phyloP scores from a whole-genome alignment of 2,329 filamentous ascomycete species.

The Hymenoscyphus albidus region DNA sequence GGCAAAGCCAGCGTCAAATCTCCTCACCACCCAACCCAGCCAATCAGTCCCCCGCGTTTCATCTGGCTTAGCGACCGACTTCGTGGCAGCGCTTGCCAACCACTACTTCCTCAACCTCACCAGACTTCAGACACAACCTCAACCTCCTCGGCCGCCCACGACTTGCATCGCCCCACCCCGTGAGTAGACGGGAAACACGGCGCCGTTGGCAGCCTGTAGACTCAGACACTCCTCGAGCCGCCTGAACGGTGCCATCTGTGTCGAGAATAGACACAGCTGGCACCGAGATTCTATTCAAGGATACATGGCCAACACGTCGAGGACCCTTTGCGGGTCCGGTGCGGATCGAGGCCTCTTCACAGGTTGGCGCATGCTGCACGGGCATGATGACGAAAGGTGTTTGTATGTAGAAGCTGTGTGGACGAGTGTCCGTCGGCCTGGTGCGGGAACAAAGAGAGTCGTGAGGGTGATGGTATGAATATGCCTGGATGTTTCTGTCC shows the following conservation, averaged over 20 bases:
- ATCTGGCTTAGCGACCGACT: constrained; percentile 13
- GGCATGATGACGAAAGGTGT: not conserved
- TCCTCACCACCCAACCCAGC: not conserved
- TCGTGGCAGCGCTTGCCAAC: constrained; percentile 24
- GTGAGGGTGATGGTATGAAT: not conserved
- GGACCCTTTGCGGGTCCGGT: constrained; percentile 11
- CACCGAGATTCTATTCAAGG: constrained; percentile 29
- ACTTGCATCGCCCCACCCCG: constrained; percentile 27
- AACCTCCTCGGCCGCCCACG: constrained; percentile 20
- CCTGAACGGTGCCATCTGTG: constrained; percentile 11
- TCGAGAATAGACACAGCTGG: constrained; percentile 2
- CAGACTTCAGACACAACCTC: not conserved
- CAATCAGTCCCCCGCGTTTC: constrained; percentile 7
- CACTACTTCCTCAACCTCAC: constrained; percentile 14
- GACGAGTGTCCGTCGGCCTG: not conserved
- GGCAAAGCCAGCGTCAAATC: constrained; percentile 13
- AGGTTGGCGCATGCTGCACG: not conserved
- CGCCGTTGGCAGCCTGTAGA: constrained; percentile 21
- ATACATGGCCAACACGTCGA: constrained; percentile 27
- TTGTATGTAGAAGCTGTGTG: not conserved
- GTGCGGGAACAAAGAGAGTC: not conserved
- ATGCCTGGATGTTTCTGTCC: constrained; percentile 1
- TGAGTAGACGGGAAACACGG: constrained; percentile 6
- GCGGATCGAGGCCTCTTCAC: not conserved
- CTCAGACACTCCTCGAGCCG: constrained; percentile 23